phyloP scores from a whole-genome alignment of 495 filamentous ascomycete genomes.

The Pyrenopolyporus hunteri region DNA sequence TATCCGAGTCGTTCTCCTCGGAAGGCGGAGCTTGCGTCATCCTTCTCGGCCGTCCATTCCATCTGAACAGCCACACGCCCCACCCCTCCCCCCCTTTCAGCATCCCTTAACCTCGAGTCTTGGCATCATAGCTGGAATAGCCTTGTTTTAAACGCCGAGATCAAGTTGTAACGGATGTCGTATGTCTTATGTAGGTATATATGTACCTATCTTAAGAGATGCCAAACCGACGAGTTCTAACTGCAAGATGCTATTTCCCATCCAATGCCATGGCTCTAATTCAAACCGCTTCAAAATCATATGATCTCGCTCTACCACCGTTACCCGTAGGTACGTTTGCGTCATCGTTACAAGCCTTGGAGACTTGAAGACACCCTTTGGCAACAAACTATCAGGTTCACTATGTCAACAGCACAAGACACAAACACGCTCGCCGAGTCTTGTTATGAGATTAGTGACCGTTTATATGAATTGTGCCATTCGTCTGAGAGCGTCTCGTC shows the following conservation, averaged over 20 bases:
- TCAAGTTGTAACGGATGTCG: not conserved
- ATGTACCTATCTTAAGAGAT: not conserved
- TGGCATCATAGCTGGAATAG: conserved; percentile 36
- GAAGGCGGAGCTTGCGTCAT: conserved; percentile 30
- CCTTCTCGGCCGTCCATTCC: conserved; percentile 5
- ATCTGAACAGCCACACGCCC: conserved; percentile 9
- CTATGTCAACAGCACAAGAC: conserved; percentile 16
- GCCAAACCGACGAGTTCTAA: not conserved
- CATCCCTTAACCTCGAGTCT: conserved; percentile 29
- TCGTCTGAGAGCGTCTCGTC: conserved; percentile 60
- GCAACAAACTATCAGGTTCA: not conserved
- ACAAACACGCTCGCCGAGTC: conserved; percentile 2
- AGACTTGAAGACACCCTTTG: not conserved
- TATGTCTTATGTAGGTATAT: not conserved
- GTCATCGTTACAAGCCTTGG: not conserved
- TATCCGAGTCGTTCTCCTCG: conserved; percentile 25
- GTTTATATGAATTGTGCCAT: conserved; percentile 59
- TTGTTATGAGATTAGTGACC: conserved; percentile 49
- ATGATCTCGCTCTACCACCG: conserved; percentile 1
- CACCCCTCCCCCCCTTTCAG: not conserved
- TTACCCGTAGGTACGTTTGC: too few relatives aligned
- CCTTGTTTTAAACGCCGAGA: conserved; percentile 33
- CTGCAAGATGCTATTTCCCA: conserved; percentile 3
- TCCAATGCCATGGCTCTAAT: not conserved
- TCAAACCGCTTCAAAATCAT: not conserved